These are phyloP conservation scores for Cryptococcus deneoformans DNA, from an alignment of 1,284 basidiomycete species.

Conservation along the genomic window DNA sequence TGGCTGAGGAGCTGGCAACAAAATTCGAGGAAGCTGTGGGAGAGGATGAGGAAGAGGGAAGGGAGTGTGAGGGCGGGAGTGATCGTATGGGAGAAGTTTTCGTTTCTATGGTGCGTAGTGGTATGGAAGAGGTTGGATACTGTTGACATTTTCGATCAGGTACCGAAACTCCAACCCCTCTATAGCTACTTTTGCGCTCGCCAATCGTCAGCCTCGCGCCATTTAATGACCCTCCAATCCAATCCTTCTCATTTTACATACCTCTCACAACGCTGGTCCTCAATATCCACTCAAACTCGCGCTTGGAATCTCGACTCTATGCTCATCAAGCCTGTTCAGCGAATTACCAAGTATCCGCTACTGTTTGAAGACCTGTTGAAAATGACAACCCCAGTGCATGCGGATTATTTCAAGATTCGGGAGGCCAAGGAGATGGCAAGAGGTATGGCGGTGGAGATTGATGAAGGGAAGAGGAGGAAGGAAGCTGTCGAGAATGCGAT, in stretches of 20 bases:
- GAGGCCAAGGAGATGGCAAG: conserved; percentile 59
- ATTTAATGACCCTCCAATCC: conserved; percentile 54
- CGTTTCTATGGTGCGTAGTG: conserved; percentile 58
- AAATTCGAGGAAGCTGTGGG: conserved; percentile 45
- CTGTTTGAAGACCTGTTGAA: conserved; percentile 75
- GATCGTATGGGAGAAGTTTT: conserved; percentile 79
- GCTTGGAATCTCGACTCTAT: conserved; percentile 93
- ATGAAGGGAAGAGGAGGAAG: conserved; percentile 77
- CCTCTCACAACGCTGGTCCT: conserved; percentile 63
- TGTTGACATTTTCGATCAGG: conserved; percentile 51
- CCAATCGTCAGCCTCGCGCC: conserved; percentile 71
- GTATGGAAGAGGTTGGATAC: conserved; percentile 1
- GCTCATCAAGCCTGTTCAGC: conserved; percentile 82
- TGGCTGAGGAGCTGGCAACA: conserved; percentile 63
- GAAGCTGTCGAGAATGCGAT: conserved; percentile 68
- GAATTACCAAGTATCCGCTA: conserved; percentile 88
- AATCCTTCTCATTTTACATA: conserved; percentile 55
- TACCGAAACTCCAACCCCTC: conserved; percentile 69
- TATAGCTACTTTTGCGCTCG: conserved; percentile 86
- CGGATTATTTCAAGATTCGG: conserved; percentile 66
- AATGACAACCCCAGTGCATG: conserved; percentile 65
- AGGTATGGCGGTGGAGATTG: conserved; percentile 76
- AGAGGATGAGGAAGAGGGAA: conserved; percentile 11
- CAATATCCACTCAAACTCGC: conserved; percentile 71
- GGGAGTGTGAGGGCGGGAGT: conserved; percentile 53